Conservation (phyloP, 2,329 filamentous ascomycete species). For the Ceratocystiopsis brevicomis region DNA sequence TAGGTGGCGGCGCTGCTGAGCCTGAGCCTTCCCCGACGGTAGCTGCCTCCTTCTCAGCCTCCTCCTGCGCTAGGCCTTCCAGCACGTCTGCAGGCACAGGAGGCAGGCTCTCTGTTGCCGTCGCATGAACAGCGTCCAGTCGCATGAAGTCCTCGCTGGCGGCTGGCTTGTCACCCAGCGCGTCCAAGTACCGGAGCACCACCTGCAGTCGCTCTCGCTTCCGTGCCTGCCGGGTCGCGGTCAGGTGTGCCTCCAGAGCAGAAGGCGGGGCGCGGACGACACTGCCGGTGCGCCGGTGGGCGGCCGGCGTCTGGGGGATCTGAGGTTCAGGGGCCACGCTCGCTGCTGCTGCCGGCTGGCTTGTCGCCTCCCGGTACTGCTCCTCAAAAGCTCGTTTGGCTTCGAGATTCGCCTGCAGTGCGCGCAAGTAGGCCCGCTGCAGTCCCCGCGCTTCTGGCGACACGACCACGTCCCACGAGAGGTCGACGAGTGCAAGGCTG, state of each 20-base stretch:
- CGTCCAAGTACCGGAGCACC: conserved; percentile 31
- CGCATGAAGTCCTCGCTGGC: conserved; percentile 26
- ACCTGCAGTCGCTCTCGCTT: conserved; percentile 31
- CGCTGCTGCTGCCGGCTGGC: conserved; percentile 1
- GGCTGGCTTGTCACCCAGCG: conserved; percentile 29
- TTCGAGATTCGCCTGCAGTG: conserved; percentile 30
- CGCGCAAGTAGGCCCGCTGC: conserved; percentile 36
- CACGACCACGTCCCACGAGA: conserved; percentile 16
- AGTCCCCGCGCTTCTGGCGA: conserved; percentile 24
- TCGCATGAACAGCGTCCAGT: conserved; percentile 26
- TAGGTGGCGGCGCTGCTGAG: neutral
- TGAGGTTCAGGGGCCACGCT: neutral
- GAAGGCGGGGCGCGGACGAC: neutral
- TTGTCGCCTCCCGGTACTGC: neutral
- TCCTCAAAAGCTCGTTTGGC: conserved; percentile 23
- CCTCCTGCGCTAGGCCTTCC: conserved; percentile 27
- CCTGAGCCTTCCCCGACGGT: neutral
- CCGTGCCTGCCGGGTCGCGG: conserved; percentile 30
- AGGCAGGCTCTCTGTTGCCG: conserved; percentile 23
- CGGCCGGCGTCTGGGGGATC: neutral
- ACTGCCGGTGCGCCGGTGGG: too few species aligned
- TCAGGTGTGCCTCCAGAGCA: conserved; percentile 30
- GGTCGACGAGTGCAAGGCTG: conserved; percentile 27
- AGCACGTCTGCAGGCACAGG: conserved; percentile 33
- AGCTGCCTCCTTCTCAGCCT: conserved; percentile 4